Evolutionary conservation across 305 asterid genomes (phyloP), one percentile per base, ranked within the genome.

Genomic region (Ajuga reptans): DNA sequence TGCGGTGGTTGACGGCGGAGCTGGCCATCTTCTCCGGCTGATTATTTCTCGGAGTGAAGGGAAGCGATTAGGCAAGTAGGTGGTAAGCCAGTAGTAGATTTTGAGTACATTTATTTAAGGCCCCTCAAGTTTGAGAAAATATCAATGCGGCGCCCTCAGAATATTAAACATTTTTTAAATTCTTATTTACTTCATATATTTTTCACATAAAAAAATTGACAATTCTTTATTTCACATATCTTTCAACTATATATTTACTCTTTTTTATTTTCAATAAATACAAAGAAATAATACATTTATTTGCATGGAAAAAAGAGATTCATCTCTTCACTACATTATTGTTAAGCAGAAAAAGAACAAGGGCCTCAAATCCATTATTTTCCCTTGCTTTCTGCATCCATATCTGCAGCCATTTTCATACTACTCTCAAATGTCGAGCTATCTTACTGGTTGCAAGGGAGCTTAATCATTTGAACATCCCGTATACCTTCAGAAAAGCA

Each of bases 401-500:
- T 33, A 58, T 18, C 49, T 24, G 41, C 67, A 21, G 41, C 47
- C 29, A 49, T 34, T 21, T 31, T n/a, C 33, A 34, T 59, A 31
- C 36, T 31, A 3, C 36, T 31, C 3, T 31, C 36, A 31, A 5
- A 31, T 5, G 1, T 1, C 6, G 36, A 31, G 36, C 36, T 31
- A 21, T 1, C n/a, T 1, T 1, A 34, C 1, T 8, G 57, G 52
- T 34, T 14, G 63, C 43, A 51, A 42, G 41, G 75, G 62, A 42
- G 55, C 16, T 43, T 5, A 31, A 8, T 83, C 81, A 83, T 16
- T 84, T 73, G 75, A 71, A 64, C 46, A 56, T 18, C 39, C 76
- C 81, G 42, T 79, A 83, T 46, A 81, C 43, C 82, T 83, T 86
- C 57, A 86, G 34, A 72, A 78, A 6, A 15, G 88, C 79, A 73